Base-by-base conservation (phyloP, 1,284 basidiomycete species). In the Ustilago xerochloae region DNA sequence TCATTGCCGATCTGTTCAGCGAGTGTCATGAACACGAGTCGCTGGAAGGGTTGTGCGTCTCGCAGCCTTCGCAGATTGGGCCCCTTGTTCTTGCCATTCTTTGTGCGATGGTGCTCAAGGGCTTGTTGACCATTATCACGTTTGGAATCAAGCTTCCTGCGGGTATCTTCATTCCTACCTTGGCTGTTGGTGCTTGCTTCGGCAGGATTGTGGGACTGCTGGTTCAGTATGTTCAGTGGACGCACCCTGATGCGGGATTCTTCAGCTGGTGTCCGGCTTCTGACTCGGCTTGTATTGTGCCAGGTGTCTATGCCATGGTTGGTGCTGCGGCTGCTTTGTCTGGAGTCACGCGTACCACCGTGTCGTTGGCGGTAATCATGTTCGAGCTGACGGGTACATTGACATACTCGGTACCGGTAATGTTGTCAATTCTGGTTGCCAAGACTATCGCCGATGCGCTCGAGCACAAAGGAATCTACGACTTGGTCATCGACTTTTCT, bases 311-410 rank as follows among this genome's bases (percentile, higher is more conserved):
- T 79, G 90, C 92, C 15, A 90, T 93, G 22, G 90, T 93, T 35
- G 92, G 92, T 1, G 91, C 92, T 18, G 90, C 92, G 29, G 90
- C 91, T 1, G 91, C 92, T 87, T 85, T 93, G 0, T 91, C 90
- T 8, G 92, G 56, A 87, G 89, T 63, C 87, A 93, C 83, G 81
- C 88, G 92, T 35, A 93, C 92, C 15, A 94, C 93, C 0, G 93
- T 97, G 9, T 95, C 93, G 2, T 88, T 97, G 51, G 94, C 93
- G 2, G 95, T 98, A 55, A 98, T 98, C 86, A 94, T 97, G 89
- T 93, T 97, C 80, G 96, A 98, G 85, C 88, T 99, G 48, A 99
- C 95, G 26, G 92, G 94, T 69, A 94, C 93, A 1, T 86, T 99
- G 70, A 94, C 93, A 4, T 97, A 98, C 84, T 92, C 90, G n/a